A percentile compares a stretch with the other conserved stretches of the same genome.
Conservation (phyloP, 495 filamentous ascomycete genomes). For the Daldinia decipiens region DNA sequence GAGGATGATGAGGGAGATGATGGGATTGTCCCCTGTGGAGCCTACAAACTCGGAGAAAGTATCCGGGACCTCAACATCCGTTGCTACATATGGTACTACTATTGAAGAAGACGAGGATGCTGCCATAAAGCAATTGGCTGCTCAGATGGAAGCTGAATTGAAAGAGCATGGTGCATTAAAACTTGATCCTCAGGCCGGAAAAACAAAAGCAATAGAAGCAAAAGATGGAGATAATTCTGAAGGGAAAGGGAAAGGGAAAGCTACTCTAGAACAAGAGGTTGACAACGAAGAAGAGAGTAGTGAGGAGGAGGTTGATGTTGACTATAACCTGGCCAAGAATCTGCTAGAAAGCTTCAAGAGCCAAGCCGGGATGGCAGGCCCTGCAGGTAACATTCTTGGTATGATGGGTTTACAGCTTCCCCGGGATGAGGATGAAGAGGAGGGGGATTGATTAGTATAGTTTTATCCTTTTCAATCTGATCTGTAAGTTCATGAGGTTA, state of each 20-base stretch:
- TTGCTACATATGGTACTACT: conserved; percentile 35
- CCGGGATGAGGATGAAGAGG: conserved; percentile 71
- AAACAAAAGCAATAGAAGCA: conserved; percentile 33
- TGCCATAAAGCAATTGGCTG: conserved; percentile 76
- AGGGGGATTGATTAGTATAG: conserved; percentile 22
- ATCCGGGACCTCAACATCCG: conserved; percentile 40
- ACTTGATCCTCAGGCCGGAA: conserved; percentile 60
- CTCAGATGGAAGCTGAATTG: conserved; percentile 84
- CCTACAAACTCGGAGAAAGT: conserved; percentile 25
- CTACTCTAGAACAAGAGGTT: conserved; percentile 20
- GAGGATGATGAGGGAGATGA: conserved; percentile 93
- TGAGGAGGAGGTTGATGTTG: conserved; percentile 73
- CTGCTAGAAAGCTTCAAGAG: conserved; percentile 91
- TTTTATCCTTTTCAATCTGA: not conserved
- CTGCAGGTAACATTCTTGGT: conserved; percentile 83
- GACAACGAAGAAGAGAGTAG: conserved; percentile 52
- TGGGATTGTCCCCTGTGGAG: conserved; percentile 73
- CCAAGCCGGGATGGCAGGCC: conserved; percentile 84
- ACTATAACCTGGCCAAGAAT: conserved; percentile 90
- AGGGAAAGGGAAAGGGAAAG: conserved; percentile 33
- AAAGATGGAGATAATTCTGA: conserved; percentile 16
- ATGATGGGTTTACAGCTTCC: conserved; percentile 86
- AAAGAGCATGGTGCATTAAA: conserved; percentile 77
- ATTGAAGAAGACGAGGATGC: conserved; percentile 69
- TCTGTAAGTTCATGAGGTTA: not conserved